These are phyloP conservation scores for Urochloa ruziziensis DNA, from an alignment of 176 grass and related monocot genomes.

Conservation along the genomic window DNA sequence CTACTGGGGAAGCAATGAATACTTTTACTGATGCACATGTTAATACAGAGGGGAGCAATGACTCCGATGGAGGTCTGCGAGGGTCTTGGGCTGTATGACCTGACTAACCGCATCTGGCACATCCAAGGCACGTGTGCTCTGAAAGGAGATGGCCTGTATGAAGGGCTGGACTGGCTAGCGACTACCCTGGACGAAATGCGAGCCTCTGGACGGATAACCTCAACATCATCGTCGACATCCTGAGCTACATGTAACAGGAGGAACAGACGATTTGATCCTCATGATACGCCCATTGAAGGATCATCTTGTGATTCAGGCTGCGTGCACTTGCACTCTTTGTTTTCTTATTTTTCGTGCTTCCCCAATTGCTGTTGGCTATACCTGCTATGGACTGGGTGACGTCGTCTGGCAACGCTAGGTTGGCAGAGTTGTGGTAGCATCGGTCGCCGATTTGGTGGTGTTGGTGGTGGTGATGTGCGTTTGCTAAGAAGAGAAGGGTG, in stretches of 20 bases:
- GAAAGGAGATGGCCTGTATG: slow-evolving; percentile 83
- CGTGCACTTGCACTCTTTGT: neutral
- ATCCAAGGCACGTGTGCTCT: slow-evolving; percentile 88
- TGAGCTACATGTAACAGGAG: neutral
- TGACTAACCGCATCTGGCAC: slow-evolving; percentile 90
- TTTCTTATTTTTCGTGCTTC: neutral
- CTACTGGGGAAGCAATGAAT: no score
- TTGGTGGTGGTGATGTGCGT: neutral
- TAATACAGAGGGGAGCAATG: slow-evolving; percentile 82
- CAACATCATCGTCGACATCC: slow-evolving; percentile 46
- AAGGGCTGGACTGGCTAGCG: slow-evolving; percentile 93
- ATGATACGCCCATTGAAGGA: slow-evolving; percentile 19
- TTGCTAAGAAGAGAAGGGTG: neutral
- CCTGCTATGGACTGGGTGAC: neutral
- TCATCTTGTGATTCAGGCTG: neutral
- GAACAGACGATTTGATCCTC: slow-evolving; percentile 24
- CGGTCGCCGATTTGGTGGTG: neutral
- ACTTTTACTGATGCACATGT: neutral
- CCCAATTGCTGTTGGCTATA: slow-evolving; percentile 25
- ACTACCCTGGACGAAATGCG: slow-evolving; percentile 72
- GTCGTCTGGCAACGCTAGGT: neutral
- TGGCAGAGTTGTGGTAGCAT: neutral
- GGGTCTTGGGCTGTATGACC: slow-evolving; percentile 79
- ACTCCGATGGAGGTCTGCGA: slow-evolving; percentile 91
- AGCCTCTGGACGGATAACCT: slow-evolving; percentile 59